Evolutionary conservation across 2,329 filamentous ascomycete species (phyloP).

Genomic region (Calonectria hongkongensis): DNA sequence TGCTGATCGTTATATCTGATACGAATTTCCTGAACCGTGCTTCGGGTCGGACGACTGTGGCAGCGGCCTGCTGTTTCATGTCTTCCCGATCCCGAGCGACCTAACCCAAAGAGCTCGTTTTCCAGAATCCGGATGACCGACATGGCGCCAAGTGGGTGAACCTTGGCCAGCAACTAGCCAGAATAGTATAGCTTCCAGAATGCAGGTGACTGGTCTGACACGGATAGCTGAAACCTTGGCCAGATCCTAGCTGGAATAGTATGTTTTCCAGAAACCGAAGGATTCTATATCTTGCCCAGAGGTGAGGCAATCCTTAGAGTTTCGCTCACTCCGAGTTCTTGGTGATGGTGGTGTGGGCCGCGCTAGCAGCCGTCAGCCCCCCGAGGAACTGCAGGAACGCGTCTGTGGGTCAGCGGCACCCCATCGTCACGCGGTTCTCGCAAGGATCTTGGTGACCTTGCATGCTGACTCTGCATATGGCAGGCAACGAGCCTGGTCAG

Average conservation of each 20-base stretch:
- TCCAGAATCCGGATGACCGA: conserved; percentile 23
- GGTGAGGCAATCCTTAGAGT: conserved; percentile 24
- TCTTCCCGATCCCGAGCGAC: conserved; percentile 1
- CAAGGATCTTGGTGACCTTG: neutral
- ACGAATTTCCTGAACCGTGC: conserved; percentile 16
- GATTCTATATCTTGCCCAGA: conserved; percentile 14
- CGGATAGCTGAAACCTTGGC: conserved; percentile 11
- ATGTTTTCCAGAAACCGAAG: conserved; percentile 24
- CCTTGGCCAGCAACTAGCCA: neutral
- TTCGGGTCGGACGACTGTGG: conserved; percentile 10
- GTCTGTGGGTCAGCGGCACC: conserved; percentile 22
- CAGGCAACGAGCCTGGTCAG: neutral
- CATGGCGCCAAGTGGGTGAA: neutral
- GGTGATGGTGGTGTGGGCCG: neutral
- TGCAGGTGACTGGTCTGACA: conserved; percentile 10
- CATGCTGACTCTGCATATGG: conserved; percentile 19
- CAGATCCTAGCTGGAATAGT: conserved; percentile 13
- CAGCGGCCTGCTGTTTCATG: neutral
- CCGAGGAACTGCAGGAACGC: conserved; percentile 24
- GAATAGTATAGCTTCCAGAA: conserved; percentile 19
- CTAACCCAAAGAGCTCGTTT: conserved; percentile 6
- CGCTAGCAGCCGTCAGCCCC: conserved; percentile 14
- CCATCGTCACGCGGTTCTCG: conserved; percentile 11
- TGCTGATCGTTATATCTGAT: conserved; percentile 23
- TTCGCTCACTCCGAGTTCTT: conserved; percentile 23